Conservation (phyloP, 352 stramenopile genomes). For the Pythium apleroticum region DNA sequence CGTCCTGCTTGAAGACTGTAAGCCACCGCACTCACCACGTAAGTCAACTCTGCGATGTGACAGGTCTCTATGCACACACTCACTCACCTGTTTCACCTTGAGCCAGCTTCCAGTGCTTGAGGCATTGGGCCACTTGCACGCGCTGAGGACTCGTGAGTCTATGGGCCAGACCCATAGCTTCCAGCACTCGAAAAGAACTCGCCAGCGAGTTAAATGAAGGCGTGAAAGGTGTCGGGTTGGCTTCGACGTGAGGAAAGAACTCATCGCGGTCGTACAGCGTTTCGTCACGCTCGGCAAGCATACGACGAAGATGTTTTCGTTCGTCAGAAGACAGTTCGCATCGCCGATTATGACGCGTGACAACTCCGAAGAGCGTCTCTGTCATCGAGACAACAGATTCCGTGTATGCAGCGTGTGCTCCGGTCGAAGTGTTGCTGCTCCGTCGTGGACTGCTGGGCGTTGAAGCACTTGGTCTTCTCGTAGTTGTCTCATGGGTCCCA, state of each 20-base stretch:
- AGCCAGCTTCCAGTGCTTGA: constrained; percentile 29
- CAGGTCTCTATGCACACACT: not conserved
- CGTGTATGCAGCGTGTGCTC: constrained; percentile 10
- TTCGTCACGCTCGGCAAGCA: constrained; percentile 30
- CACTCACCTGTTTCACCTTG: constrained; percentile 26
- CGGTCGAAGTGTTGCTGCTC: not conserved
- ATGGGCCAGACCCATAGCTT: constrained; percentile 29
- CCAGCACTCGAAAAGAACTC: constrained; percentile 31
- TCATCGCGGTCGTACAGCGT: not conserved
- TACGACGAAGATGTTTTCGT: constrained; percentile 23
- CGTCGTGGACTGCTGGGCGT: constrained; percentile 8
- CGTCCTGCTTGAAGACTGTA: constrained; percentile 37
- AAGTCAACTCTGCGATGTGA: not conserved
- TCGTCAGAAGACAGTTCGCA: constrained; percentile 23
- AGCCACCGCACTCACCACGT: not conserved
- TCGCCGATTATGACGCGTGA: constrained; percentile 6
- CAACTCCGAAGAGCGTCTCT: constrained; percentile 37
- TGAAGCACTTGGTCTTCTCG: not conserved
- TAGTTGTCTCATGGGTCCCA: not conserved
- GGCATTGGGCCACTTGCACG: constrained; percentile 23
- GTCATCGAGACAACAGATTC: constrained; percentile 44
- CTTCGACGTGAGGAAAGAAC: not conserved
- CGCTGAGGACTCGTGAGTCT: constrained; percentile 27
- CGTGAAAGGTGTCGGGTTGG: not conserved
- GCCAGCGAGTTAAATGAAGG: constrained; percentile 24